Conservation (phyloP, 1,284 basidiomycete genomes). For the Serendipita sp. region DNA sequence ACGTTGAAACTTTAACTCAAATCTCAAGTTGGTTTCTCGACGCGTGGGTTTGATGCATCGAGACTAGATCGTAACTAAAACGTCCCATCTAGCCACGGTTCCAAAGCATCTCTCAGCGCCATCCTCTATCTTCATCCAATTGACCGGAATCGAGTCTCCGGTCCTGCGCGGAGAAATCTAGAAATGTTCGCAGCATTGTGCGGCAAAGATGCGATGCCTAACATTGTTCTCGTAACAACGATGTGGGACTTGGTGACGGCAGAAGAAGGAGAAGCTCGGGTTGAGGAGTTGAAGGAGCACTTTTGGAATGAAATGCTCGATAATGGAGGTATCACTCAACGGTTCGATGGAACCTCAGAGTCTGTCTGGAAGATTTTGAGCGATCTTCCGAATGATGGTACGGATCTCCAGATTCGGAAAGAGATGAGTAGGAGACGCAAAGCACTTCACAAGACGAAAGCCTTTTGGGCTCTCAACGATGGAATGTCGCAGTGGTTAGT, state of each 20-base stretch:
- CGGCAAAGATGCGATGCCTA: constrained; percentile 10
- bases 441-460: constrained; percentile 17
- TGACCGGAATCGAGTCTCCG: constrained; percentile 11
- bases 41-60: constrained; percentile 4
- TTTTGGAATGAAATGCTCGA: neutral
- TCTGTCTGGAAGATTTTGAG: constrained; percentile 16
- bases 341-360: constrained; percentile 7
- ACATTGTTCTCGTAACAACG: constrained; percentile 18
- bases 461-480: constrained; percentile 2
- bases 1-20: constrained; percentile 8
- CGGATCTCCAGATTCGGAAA: constrained; percentile 17
- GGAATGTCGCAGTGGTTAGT: neutral
- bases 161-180: constrained; percentile 9
- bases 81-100: neutral
- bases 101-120: constrained; percentile 4
- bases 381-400: constrained; percentile 6
- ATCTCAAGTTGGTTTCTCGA: constrained; percentile 10
- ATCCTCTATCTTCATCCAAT: constrained; percentile 13
- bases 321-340: neutral
- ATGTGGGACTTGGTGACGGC: constrained; percentile 16
- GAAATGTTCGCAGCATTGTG: constrained; percentile 11
- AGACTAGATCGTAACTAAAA: neutral
- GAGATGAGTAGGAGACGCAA: constrained; percentile 17
- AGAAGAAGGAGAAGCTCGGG: constrained; percentile 10
- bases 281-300: constrained; percentile 14